Conservation (phyloP, 2,329 filamentous ascomycete genomes). For the Neurospora sp. region DNA sequence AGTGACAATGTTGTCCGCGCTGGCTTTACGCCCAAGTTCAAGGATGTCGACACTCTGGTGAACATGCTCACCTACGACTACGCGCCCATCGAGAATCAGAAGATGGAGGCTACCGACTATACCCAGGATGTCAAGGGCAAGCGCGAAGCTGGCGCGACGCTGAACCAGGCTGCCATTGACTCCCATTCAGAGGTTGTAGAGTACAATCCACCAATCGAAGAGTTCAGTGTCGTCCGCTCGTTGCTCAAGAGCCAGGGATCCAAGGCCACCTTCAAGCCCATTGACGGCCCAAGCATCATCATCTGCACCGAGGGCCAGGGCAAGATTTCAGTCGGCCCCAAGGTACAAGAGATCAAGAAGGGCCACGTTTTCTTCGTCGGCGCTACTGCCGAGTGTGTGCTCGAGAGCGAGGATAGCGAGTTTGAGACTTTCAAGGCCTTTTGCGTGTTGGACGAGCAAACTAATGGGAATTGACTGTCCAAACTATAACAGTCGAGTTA, state of each 20-base stretch:
- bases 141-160: conserved; percentile 56
- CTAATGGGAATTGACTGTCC: conserved; percentile 25
- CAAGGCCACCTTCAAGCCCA: conserved; percentile 79
- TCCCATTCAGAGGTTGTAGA: conserved; percentile 62
- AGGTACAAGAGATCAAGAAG: conserved; percentile 62
- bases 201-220: conserved; percentile 93
- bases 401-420: conserved; percentile 64
- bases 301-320: conserved; percentile 82
- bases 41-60: conserved; percentile 83
- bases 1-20: conserved; percentile 98
- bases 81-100: conserved; percentile 88
- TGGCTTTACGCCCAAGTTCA: conserved; percentile 97
- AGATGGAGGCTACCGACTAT: conserved; percentile 80
- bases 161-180: conserved; percentile 75
- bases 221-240: conserved; percentile 83
- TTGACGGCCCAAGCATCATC: conserved; percentile 83
- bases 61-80: conserved; percentile 92
- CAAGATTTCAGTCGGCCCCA: conserved; percentile 75
- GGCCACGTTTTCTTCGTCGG: conserved; percentile 80
- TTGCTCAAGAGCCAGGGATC: conserved; percentile 60
- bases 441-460: conserved; percentile 62
- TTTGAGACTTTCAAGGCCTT: conserved; percentile 91
- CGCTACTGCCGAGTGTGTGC: conserved; percentile 70
- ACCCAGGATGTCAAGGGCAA: neutral
- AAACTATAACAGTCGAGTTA: neutral